Evolutionary conservation across 2,329 filamentous ascomycete species (phyloP).

Genomic region (Diaporthe ampelina): DNA sequence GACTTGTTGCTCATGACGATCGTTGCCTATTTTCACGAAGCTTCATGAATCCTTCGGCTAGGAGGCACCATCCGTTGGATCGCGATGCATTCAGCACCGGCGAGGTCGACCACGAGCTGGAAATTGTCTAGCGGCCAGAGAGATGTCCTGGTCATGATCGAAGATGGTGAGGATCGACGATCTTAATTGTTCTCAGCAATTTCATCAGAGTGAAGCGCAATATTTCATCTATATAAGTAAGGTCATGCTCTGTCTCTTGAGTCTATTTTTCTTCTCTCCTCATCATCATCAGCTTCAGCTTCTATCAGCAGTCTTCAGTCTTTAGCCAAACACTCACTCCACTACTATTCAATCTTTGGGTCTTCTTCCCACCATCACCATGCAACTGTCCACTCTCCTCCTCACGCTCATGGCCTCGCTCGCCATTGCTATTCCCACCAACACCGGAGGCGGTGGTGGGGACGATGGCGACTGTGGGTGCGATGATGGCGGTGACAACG

Average conservation of each 20-base stretch:
- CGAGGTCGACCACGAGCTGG: not conserved
- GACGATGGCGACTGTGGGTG: not conserved
- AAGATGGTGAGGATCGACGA: conserved; percentile 8
- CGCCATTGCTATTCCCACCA: conserved; percentile 35
- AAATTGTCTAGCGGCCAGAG: not conserved
- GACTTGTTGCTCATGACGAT: not conserved
- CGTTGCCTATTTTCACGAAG: conserved; percentile 18
- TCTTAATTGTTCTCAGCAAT: conserved; percentile 2
- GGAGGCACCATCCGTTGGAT: conserved; percentile 13
- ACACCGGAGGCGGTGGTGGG: conserved; percentile 5
- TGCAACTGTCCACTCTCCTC: conserved; percentile 35
- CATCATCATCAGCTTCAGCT: conserved; percentile 19
- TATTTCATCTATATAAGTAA: not conserved
- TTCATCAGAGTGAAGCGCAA: not conserved
- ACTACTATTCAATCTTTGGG: conserved; percentile 1
- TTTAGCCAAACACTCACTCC: conserved; percentile 17
- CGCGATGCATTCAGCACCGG: not conserved
- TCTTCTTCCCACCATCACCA: conserved; percentile 14
- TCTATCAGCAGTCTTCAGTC: conserved; percentile 13
- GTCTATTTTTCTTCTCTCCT: conserved; percentile 4
- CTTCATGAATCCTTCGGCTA: conserved; percentile 19
- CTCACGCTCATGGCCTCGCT: conserved; percentile 38
- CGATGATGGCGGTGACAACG: not conserved
- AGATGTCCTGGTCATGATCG: not conserved
- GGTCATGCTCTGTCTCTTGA: not conserved